phyloP scores from a whole-genome alignment of 805 yeast genomes.

The Candida succiphila region DNA sequence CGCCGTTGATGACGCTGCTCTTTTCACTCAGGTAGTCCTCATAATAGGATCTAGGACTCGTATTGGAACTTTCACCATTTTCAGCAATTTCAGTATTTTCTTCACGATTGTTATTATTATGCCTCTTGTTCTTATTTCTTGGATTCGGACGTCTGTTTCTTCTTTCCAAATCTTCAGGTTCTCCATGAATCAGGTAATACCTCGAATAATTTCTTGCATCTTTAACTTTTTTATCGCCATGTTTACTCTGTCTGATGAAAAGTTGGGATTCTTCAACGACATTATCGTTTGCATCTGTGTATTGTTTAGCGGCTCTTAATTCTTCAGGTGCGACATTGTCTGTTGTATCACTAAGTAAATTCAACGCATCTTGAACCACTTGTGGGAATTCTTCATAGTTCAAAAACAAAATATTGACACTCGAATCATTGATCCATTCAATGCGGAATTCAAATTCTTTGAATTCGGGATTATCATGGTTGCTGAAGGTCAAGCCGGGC shows the following conservation, averaged over 20 bases:
- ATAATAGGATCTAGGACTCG: constrained; percentile 4
- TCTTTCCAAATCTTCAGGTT: constrained; percentile 39
- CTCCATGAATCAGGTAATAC: constrained; percentile 63
- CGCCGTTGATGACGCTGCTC: background rate
- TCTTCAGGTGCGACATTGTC: constrained; percentile 11
- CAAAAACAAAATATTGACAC: constrained; percentile 44
- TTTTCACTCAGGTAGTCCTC: constrained; percentile 3
- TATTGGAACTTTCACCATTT: background rate
- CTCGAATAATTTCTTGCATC: constrained; percentile 50
- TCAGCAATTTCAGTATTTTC: constrained; percentile 3
- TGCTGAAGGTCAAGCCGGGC: constrained; percentile 21
- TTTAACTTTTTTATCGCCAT: constrained; percentile 44
- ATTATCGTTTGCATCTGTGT: constrained; percentile 13
- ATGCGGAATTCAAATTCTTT: constrained; percentile 27
- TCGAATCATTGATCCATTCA: constrained; percentile 61
- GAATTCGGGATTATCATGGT: constrained; percentile 17
- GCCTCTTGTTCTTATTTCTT: constrained; percentile 4
- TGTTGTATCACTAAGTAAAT: background rate
- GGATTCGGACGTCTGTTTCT: constrained; percentile 9
- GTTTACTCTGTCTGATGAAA: constrained; percentile 38
- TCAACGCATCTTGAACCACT: background rate
- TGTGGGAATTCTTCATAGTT: background rate
- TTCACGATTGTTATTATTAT: constrained; percentile 1
- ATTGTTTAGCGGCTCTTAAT: constrained; percentile 31
- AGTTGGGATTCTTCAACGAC: constrained; percentile 20